phyloP scores from a whole-genome alignment of 768 basidiomycete genomes.

The Cystobasidiopsis lactophilus region DNA sequence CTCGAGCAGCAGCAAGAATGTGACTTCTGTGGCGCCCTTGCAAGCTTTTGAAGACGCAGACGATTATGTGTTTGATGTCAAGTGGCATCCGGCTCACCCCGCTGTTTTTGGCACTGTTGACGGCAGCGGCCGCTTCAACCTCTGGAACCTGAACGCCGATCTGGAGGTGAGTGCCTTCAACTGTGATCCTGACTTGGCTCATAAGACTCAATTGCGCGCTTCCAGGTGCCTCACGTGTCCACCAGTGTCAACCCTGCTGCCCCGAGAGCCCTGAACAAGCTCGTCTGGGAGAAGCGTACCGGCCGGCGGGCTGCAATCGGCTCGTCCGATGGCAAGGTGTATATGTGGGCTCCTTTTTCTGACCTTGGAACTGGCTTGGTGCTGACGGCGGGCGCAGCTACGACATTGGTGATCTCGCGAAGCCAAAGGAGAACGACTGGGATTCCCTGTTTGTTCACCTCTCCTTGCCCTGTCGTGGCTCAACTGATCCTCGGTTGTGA shows the following conservation, averaged over 20 bases:
- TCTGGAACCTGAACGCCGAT: constrained; percentile 95
- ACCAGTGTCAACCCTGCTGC: constrained; percentile 42
- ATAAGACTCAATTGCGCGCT: not conserved
- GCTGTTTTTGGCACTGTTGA: constrained; percentile 83
- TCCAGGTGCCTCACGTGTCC: constrained; percentile 73
- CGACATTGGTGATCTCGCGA: constrained; percentile 75
- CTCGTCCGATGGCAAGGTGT: constrained; percentile 73
- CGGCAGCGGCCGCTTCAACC: constrained; percentile 80
- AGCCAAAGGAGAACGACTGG: constrained; percentile 83
- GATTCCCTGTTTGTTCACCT: too few species aligned
- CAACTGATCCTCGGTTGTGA: too few species aligned
- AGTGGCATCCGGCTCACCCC: constrained; percentile 92
- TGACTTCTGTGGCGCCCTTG: constrained; percentile 33
- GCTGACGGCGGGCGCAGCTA: constrained; percentile 27
- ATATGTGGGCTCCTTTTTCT: constrained; percentile 45
- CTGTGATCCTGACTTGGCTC: not conserved
- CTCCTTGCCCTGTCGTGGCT: too few species aligned
- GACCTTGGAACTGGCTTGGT: not conserved
- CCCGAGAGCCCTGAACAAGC: constrained; percentile 65
- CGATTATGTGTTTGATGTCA: constrained; percentile 96
- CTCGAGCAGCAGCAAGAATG: constrained; percentile 32
- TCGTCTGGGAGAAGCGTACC: constrained; percentile 85
- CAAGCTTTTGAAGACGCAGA: constrained; percentile 94
- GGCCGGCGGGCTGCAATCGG: constrained; percentile 75
- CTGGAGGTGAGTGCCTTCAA: constrained; percentile 53